Evolutionary conservation across 306 rosid species (phyloP).

Genomic region (Dryas alaskensis): DNA sequence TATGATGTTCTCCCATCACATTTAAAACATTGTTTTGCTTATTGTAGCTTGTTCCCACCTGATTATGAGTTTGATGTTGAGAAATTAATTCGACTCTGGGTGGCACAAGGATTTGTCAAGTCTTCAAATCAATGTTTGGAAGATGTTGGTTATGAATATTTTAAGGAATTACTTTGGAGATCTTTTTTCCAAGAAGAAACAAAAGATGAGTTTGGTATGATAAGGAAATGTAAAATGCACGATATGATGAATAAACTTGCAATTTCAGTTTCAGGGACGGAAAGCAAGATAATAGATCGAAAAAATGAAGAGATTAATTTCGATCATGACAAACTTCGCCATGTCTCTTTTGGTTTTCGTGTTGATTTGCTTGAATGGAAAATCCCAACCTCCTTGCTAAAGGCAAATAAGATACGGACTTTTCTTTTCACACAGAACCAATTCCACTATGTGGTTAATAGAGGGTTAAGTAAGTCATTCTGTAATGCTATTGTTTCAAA

Average conservation of each 20-base stretch:
- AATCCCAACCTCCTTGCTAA: not conserved
- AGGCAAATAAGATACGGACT: constrained; percentile 24
- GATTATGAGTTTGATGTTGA: not conserved
- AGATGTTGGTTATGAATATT: constrained; percentile 27
- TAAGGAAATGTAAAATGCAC: constrained; percentile 18
- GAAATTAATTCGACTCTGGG: not conserved
- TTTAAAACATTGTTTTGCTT: constrained; percentile 15
- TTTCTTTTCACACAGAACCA: not conserved
- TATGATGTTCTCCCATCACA: constrained; percentile 4
- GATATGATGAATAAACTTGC: constrained; percentile 42
- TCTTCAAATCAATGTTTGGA: not conserved
- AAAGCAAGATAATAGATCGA: not conserved
- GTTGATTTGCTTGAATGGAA: not conserved
- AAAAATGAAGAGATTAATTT: not conserved
- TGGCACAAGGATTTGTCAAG: constrained; percentile 7
- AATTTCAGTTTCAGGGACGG: constrained; percentile 5
- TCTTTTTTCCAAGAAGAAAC: constrained; percentile 34
- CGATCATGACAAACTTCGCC: not conserved
- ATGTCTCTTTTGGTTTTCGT: not conserved
- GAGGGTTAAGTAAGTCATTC: not conserved
- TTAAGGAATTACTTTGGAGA: constrained; percentile 27
- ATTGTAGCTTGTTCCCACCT: not conserved
- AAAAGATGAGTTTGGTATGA: not conserved
- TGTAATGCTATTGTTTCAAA: not conserved
- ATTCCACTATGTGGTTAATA: too few relatives aligned